Evolutionary conservation across 495 filamentous ascomycete genomes (phyloP).

Genomic region (Xylaria bambusicola): DNA sequence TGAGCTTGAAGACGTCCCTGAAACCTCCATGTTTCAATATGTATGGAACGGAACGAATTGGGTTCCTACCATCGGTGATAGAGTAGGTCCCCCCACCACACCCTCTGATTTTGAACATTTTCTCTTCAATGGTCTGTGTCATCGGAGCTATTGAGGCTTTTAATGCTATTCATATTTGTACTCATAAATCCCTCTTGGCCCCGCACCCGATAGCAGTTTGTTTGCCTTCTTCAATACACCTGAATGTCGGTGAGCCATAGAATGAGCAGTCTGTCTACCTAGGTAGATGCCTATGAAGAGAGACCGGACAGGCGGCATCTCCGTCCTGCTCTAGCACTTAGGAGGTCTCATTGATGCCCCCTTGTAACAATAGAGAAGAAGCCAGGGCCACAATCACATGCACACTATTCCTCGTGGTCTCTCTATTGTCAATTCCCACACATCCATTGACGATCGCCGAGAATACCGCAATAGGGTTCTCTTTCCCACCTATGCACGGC

Average conservation of each 20-base stretch:
- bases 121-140: too few species aligned
- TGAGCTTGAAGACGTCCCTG: slow-evolving; percentile 36
- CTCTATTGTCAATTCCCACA: too few species aligned
- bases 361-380: background rate
- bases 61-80: slow-evolving; percentile 21
- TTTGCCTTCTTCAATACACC: background rate
- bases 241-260: background rate
- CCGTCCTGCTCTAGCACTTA: too few species aligned
- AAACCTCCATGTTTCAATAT: slow-evolving; percentile 27
- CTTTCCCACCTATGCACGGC: too few species aligned
- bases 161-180: too few species aligned
- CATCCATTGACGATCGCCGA: too few species aligned
- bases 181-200: too few species aligned
- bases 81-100: slow-evolving; percentile 19
- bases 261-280: background rate
- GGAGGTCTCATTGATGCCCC: background rate
- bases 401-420: background rate
- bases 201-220: background rate
- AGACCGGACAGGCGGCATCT: too few species aligned
- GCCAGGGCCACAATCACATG: background rate
- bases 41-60: slow-evolving; percentile 39
- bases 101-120: background rate
- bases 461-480: too few species aligned
- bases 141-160: background rate
- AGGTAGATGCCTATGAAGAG: too few species aligned